Conservation (phyloP, 257 asterid genomes). For the Solanum lignicaule region DNA sequence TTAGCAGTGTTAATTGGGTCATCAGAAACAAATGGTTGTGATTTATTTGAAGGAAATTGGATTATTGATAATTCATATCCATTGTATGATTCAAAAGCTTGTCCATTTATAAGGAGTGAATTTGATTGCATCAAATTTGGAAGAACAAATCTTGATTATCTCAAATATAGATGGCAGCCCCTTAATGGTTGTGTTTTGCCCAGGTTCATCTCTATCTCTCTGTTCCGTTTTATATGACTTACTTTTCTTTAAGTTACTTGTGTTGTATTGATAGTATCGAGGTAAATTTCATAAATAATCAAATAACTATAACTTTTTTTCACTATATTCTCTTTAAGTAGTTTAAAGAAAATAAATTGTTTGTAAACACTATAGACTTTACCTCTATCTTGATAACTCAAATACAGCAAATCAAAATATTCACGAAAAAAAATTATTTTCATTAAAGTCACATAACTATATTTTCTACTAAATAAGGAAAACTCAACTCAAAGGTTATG, state of each 20-base stretch:
- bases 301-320: background rate
- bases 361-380: no score
- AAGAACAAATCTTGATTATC: constrained; percentile 37
- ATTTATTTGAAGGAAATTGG: constrained; percentile 52
- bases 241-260: background rate
- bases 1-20: background rate
- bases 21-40: constrained; percentile 16
- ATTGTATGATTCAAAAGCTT: constrained; percentile 35
- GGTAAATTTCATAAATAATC: background rate
- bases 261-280: no score
- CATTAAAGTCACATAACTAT: no score
- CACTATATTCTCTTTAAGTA: background rate
- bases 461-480: background rate
- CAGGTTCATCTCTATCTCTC: constrained; percentile 12
- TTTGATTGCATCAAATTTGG: constrained; percentile 58
- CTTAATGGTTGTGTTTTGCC: constrained; percentile 32
- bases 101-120: constrained; percentile 43
- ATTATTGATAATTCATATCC: constrained; percentile 53
- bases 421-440: background rate
- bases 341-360: background rate
- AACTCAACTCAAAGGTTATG: background rate
- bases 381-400: background rate
- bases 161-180: constrained; percentile 68
- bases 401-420: no score
- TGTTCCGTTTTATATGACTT: background rate